Base-by-base conservation (phyloP, 2,329 filamentous ascomycete genomes). In the Sphaerulina musiva region DNA sequence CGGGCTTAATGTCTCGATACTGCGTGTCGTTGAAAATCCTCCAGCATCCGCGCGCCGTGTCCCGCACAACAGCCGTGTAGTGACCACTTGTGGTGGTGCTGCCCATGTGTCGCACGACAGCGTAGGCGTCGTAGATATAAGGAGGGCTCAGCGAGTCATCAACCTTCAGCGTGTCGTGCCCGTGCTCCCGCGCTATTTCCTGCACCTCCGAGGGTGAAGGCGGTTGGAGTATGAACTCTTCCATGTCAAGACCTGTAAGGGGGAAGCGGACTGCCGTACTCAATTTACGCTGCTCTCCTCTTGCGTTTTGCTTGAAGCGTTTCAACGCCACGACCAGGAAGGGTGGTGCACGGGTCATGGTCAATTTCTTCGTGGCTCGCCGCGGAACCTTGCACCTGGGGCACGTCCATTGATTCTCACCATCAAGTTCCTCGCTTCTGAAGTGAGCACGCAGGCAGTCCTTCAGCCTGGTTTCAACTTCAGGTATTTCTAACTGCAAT, bases 51-150 rank as follows among this genome's bases (percentile, higher is more conserved):
- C 80, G 73, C 32, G 75, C 69, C 41, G 67, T 68, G 56, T 78
- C 76, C 52, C 72, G 74, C 43, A 74, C 73, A 29, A 86, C 83
- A 3, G 84, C 80, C 50, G 85, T 84, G 69, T 96, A 96, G 71
- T 96, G 91, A 0, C 91, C 91, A 48, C 80, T 81, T 38, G 81
- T 80, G 49, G 87, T 76, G 1, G 78, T 82, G 1, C 74, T 73
- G 20, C 91, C 91, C 3, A 81, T 72, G 69, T 96, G 91, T 58
- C 87, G 78, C 51, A 95, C 81, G 6, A 96, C 86, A 2, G 85
- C 92, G 68, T 95, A 96, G 49, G 87, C 85, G 66, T 95, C 86
- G 70, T 96, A 98, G 4, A 76, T 74, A 66, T 87, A 89, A 0
- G 87, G 85, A 0, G 73, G 72, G 11, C 70, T 74, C 70, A 76